Conservation (phyloP, 371 early-diverging fungal species). For the Thermomucor indicae-seudaticae region DNA sequence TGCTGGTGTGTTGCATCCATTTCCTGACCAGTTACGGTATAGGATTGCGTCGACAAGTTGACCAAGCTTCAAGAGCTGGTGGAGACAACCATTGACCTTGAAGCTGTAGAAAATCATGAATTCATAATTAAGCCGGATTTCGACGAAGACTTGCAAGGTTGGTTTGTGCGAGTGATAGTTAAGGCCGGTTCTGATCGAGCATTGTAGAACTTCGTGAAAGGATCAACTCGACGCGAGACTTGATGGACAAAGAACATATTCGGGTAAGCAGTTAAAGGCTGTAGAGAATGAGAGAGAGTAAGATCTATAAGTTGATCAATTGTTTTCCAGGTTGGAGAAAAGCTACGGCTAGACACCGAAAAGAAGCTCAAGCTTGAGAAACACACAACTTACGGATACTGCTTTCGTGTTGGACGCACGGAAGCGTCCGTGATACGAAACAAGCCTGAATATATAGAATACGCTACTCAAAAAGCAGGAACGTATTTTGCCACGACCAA, state of each 20-base stretch:
- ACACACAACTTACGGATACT: conserved; percentile 76
- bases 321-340: conserved; percentile 44
- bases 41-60: conserved; percentile 53
- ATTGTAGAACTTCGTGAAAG: conserved; percentile 52
- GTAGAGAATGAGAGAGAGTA: background rate
- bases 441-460: conserved; percentile 72
- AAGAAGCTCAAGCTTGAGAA: conserved; percentile 92
- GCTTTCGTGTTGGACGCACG: conserved; percentile 78
- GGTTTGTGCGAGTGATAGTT: too few relatives aligned
- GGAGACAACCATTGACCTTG: conserved; percentile 88
- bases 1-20: background rate
- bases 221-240: conserved; percentile 53
- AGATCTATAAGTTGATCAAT: background rate
- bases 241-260: conserved; percentile 64
- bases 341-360: conserved; percentile 72
- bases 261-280: conserved; percentile 24
- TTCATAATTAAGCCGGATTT: conserved; percentile 86
- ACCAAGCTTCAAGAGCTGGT: conserved; percentile 70
- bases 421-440: conserved; percentile 45
- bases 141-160: conserved; percentile 74
- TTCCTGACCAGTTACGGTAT: conserved; percentile 4
- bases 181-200: background rate
- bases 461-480: conserved; percentile 88
- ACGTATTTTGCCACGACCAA: conserved; percentile 79
- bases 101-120: conserved; percentile 83